Base-by-base conservation (phyloP, 164 flowering plant species). In the Protea cynaroides region DNA sequence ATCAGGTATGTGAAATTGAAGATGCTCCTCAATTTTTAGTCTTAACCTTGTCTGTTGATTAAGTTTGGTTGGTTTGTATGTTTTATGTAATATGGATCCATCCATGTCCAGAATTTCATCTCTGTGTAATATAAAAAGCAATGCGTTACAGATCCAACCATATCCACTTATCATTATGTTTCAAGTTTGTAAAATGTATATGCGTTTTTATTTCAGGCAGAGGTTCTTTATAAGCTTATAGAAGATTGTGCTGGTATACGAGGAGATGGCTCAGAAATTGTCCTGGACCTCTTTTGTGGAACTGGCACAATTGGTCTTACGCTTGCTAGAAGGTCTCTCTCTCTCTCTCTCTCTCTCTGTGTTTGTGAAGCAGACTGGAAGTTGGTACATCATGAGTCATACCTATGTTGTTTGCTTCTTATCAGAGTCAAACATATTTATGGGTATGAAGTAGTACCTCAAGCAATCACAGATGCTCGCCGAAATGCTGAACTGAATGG, bases 271-370 rank as follows among this genome's bases (percentile, higher is more conserved):
- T 88, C 97, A 40, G 97, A 95, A 81, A 71, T 86, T 72, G 90
- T 95, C 59, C 92, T 95, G 43, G 99, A 95, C 75, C 78, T 92
- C 51, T 95, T 95, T 69, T 95, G 97, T 79, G 97, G 99, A 71
- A 95, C 97, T 40, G 99, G 99, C 53, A 90, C 99, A 68, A 95
- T 92, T 65, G 97, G 99, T 62, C 75, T 95, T 57, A 86, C 99
- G 54, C 96, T 95, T 65, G 97, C 99, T 38, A 83, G 68, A 83
- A 88, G 78, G 97, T 90, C 62, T 37, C 34, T 58, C 40, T 65
- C n/a, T 46, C 14, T 0, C 11, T 52, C 34, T 29, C 34, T 29
- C 34, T 29, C 34, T 5, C 34, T 2, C 22, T n/a, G 24, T 67
- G 4, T 10, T 68, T 63, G n/a, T 52, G n/a, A 23, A 49, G 24